phyloP scores from a whole-genome alignment of 768 basidiomycete species.

The Lactifluus echinatus region DNA sequence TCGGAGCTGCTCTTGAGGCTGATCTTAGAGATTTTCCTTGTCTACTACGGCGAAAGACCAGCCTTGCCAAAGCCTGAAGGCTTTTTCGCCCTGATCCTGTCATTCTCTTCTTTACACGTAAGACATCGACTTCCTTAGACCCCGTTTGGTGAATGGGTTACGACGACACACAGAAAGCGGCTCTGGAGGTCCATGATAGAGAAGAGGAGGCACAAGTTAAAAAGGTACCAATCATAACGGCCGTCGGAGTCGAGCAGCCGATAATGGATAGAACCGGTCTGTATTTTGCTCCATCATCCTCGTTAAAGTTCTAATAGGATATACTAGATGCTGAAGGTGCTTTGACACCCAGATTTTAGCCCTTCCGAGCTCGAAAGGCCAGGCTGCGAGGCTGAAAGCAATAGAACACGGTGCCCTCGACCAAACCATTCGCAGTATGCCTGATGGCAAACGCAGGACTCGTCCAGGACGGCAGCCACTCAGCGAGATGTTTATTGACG shows the following conservation, averaged over 20 bases:
- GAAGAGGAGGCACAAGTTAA: slow-evolving; percentile 23
- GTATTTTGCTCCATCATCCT: not conserved
- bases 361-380: slow-evolving; percentile 33
- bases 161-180: slow-evolving; percentile 51
- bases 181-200: slow-evolving; percentile 53
- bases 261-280: slow-evolving; percentile 8
- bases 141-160: not conserved
- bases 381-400: slow-evolving; percentile 40
- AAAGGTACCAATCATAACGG: slow-evolving; percentile 9
- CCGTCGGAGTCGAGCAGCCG: slow-evolving; percentile 6
- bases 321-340: slow-evolving; percentile 37
- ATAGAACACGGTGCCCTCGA: slow-evolving; percentile 76
- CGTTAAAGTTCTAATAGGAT: not conserved
- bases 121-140: slow-evolving; percentile 10
- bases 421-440: slow-evolving; percentile 74
- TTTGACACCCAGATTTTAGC: slow-evolving; percentile 23
- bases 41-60: slow-evolving; percentile 71
- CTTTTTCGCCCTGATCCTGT: slow-evolving; percentile 67
- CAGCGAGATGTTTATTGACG: slow-evolving; percentile 78
- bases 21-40: slow-evolving; percentile 54
- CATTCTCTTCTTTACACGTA: slow-evolving; percentile 74
- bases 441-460: slow-evolving; percentile 49
- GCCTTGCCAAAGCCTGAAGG: slow-evolving; percentile 71
- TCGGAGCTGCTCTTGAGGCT: slow-evolving; percentile 45
- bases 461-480: slow-evolving; percentile 45